Evolutionary conservation across 148 eudicot genomes (phyloP).

Genomic region (Beta vulgaris): DNA sequence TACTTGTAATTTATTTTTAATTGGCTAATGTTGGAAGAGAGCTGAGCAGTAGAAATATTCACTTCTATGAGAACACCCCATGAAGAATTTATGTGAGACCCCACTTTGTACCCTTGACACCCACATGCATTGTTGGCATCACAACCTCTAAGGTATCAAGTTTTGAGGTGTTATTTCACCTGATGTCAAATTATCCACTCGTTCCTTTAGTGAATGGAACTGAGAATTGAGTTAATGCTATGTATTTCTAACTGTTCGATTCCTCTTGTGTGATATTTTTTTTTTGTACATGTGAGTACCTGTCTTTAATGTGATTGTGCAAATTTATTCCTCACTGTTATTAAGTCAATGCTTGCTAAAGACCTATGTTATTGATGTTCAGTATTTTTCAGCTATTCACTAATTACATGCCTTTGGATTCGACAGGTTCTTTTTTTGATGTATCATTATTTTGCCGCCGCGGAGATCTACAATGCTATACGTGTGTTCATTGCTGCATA

Average conservation of each 20-base stretch:
- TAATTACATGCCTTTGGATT: constrained; percentile 22
- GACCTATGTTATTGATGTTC: neutral
- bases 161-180: neutral
- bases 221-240: neutral
- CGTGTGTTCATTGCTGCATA: constrained; percentile 97
- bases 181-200: neutral
- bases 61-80: neutral
- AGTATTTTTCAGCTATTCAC: neutral
- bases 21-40: neutral
- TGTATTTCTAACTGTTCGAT: neutral
- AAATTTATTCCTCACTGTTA: neutral
- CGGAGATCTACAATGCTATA: constrained; percentile 93
- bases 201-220: neutral
- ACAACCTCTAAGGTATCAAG: neutral
- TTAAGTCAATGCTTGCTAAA: neutral
- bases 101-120: neutral
- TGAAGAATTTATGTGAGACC: neutral
- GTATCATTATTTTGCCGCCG: constrained; percentile 94
- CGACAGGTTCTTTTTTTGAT: constrained; percentile 81
- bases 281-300: neutral
- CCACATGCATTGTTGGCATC: neutral
- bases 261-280: neutral
- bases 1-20: no score
- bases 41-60: neutral
- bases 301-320: constrained; percentile 4